phyloP scores from a whole-genome alignment of 305 asterid species.

The Nicotiana rustica region DNA sequence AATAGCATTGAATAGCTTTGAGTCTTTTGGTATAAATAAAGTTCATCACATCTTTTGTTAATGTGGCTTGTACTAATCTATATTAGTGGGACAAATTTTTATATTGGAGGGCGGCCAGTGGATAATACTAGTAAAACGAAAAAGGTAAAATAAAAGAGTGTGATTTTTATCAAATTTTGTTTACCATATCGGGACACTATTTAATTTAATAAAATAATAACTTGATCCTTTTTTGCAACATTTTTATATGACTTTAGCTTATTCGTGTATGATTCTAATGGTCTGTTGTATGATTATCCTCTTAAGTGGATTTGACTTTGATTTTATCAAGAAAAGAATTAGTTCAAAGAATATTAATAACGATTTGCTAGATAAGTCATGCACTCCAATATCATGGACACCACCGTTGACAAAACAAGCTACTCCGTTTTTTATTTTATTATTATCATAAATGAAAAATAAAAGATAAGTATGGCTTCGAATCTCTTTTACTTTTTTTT shows the following conservation, averaged over 20 bases:
- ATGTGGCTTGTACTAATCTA: no score
- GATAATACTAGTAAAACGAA: neutral
- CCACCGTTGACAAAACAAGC: slow-evolving; percentile 23
- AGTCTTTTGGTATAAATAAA: neutral
- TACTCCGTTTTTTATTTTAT: neutral
- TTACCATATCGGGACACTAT: neutral
- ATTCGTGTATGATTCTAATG: neutral
- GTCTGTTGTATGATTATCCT: neutral
- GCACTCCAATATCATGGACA: neutral
- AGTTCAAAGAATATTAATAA: slow-evolving; percentile 16
- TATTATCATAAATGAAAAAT: neutral
- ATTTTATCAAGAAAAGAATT: neutral
- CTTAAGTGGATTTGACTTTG: slow-evolving; percentile 1
- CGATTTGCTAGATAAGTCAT: neutral
- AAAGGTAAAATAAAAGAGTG: neutral
- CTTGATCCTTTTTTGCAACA: no score
- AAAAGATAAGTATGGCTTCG: neutral
- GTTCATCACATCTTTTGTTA: no score
- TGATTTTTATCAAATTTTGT: neutral
- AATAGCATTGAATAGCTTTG: neutral
- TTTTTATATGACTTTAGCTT: neutral
- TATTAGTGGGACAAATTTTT: slow-evolving; percentile 24
- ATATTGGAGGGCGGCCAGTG: slow-evolving; percentile 26
- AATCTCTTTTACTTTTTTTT: neutral
- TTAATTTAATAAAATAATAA: neutral